Percentiles rank a stretch among this genome's conserved stretches.
Evolutionary conservation across 257 asterid genomes (phyloP).

Genomic region (Henckelia pumila): DNA sequence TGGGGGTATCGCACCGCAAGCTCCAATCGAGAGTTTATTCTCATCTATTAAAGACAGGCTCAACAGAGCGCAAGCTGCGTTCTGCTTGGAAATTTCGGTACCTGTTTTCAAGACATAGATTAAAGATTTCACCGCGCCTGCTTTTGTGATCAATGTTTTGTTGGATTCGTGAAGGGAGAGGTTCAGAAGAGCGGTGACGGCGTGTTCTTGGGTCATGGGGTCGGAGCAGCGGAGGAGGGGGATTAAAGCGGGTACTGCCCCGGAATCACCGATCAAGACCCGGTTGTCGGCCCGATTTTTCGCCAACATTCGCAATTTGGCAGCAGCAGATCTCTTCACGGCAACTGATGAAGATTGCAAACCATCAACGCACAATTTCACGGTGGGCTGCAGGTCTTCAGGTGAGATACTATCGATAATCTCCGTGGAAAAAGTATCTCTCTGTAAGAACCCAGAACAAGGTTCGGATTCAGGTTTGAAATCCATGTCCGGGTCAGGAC

Average conservation of each 20-base stretch:
- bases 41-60: conserved; percentile 61
- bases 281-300: conserved; percentile 68
- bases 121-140: conserved; percentile 51
- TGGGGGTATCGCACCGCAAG: conserved; percentile 71
- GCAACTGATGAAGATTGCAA: conserved; percentile 47
- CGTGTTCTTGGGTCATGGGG: conserved; percentile 62
- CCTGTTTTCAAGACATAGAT: conserved; percentile 63
- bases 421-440: conserved; percentile 64
- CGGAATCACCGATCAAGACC: conserved; percentile 62
- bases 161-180: conserved; percentile 62
- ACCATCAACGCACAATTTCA: conserved; percentile 56
- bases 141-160: conserved; percentile 36
- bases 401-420: conserved; percentile 59
- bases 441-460: conserved; percentile 44
- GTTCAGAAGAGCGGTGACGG: conserved; percentile 63
- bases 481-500: background rate
- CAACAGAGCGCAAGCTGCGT: conserved; percentile 59
- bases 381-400: conserved; percentile 63
- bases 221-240: conserved; percentile 63
- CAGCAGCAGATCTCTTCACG: conserved; percentile 61
- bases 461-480: conserved; percentile 42
- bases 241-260: conserved; percentile 51
- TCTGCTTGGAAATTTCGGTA: conserved; percentile 61
- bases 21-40: conserved; percentile 59
- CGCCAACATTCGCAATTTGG: conserved; percentile 52